A percentile compares a stretch with the other conserved stretches of the same genome.
These are phyloP conservation scores for Prunus campanulata DNA, from an alignment of 306 rosid species.

Conservation along the genomic window DNA sequence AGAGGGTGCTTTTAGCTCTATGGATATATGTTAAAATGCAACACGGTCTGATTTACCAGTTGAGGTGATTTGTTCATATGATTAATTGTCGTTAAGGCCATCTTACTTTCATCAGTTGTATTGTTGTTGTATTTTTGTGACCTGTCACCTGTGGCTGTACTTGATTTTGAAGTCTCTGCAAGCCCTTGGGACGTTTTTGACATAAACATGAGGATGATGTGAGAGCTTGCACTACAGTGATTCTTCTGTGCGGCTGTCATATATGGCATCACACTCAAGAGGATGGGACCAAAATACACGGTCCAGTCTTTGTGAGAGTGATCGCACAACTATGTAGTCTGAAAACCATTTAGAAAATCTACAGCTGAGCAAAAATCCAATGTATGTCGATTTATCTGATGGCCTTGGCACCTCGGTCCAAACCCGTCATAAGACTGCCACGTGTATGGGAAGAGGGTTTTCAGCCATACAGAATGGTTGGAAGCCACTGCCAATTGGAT, in stretches of 20 bases:
- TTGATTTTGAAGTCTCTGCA: not conserved
- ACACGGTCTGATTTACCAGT: no score
- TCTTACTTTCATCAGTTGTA: no score
- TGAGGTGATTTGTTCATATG: not conserved
- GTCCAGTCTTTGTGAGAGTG: no score
- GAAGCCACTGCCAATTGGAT: not conserved
- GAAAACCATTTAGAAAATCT: not conserved
- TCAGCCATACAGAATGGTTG: not conserved
- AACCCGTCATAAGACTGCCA: constrained; percentile 8
- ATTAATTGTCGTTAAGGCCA: not conserved
- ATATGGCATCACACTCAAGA: no score
- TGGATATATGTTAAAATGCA: constrained; percentile 24
- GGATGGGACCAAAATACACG: no score
- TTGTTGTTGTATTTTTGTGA: no score
- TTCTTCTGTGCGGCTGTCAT: no score
- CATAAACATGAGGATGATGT: not conserved
- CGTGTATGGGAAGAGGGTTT: constrained; percentile 10
- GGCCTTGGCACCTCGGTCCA: constrained; percentile 8
- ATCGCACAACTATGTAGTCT: no score
- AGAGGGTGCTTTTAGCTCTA: constrained; percentile 32
- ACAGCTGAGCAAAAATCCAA: not conserved
- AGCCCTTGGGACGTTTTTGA: not conserved
- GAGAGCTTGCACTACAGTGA: no score
- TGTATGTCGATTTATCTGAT: not conserved
- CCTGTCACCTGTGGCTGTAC: no score